These are phyloP conservation scores for Globisporangium canariense DNA, from an alignment of 352 stramenopile species.

Conservation along the genomic window DNA sequence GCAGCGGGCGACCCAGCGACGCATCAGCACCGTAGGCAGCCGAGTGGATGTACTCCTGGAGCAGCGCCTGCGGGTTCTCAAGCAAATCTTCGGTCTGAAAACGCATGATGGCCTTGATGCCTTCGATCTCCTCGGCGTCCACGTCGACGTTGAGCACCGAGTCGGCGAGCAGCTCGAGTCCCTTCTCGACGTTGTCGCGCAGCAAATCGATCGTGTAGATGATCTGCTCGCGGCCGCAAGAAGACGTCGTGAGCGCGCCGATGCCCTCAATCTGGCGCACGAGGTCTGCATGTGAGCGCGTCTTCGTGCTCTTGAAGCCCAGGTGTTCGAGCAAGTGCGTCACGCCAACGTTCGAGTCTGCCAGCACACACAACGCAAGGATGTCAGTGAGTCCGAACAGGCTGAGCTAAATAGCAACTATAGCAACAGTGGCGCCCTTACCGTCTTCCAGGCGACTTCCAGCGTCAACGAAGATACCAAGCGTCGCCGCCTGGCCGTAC, in stretches of 20 bases:
- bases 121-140: slow-evolving; percentile 84
- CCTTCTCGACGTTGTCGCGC: slow-evolving; percentile 90
- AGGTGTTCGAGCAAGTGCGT: slow-evolving; percentile 95
- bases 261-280: slow-evolving; percentile 92
- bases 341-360: slow-evolving; percentile 76
- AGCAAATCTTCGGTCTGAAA: slow-evolving; percentile 93
- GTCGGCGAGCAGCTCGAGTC: slow-evolving; percentile 89
- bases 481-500: slow-evolving; percentile 92
- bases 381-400: slow-evolving; percentile 3
- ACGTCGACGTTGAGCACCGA: slow-evolving; percentile 82
- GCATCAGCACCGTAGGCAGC: slow-evolving; percentile 80
- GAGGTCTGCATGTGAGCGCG: slow-evolving; percentile 79
- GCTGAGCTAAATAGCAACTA: neutral
- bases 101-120: slow-evolving; percentile 91
- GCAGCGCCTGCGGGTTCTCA: slow-evolving; percentile 78
- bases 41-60: slow-evolving; percentile 84
- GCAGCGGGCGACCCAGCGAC: slow-evolving; percentile 74
- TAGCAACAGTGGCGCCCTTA: slow-evolving; percentile 11
- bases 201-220: slow-evolving; percentile 97
- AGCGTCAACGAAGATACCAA: slow-evolving; percentile 93
- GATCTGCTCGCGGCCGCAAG: slow-evolving; percentile 93
- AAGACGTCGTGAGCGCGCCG: slow-evolving; percentile 89
- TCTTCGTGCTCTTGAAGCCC: slow-evolving; percentile 93
- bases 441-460: slow-evolving; percentile 84
- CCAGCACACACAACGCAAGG: neutral